These are phyloP conservation scores for Microdochium bolleyi DNA, from an alignment of 2,329 filamentous ascomycete genomes.

Conservation along the genomic window DNA sequence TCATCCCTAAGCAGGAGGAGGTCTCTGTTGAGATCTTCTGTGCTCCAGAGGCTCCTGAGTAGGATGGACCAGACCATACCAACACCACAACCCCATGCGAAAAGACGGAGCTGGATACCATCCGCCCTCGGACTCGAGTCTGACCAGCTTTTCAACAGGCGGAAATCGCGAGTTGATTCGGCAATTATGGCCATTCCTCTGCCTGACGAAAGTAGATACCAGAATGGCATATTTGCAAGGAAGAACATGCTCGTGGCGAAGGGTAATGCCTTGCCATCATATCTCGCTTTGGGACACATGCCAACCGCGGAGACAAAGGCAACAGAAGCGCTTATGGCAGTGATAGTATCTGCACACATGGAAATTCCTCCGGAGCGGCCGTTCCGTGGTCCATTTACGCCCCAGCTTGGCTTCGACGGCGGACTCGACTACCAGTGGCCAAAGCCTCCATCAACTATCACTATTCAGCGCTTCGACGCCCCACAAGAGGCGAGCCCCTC, in stretches of 20 bases:
- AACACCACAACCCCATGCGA: constrained; percentile 9
- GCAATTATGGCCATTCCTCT: background rate
- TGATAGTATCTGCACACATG: constrained; percentile 16
- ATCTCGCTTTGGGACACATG: constrained; percentile 24
- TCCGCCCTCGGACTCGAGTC: constrained; percentile 12
- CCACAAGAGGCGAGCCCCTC: background rate
- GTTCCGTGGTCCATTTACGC: constrained; percentile 34
- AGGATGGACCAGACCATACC: constrained; percentile 8
- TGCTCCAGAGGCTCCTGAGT: constrained; percentile 12
- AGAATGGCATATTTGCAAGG: constrained; percentile 33
- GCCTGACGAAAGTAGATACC: constrained; percentile 17
- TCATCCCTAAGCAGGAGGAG: constrained; percentile 1
- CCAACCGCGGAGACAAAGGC: constrained; percentile 33
- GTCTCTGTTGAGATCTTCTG: constrained; percentile 10
- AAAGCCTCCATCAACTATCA: background rate
- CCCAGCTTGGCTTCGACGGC: constrained; percentile 35
- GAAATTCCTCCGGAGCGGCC: constrained; percentile 15
- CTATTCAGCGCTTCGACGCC: background rate
- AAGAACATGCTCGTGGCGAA: constrained; percentile 28
- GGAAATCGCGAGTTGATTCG: background rate
- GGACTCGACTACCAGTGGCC: constrained; percentile 32
- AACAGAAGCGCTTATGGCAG: constrained; percentile 22
- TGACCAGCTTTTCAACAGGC: background rate
- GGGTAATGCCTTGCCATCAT: constrained; percentile 21
- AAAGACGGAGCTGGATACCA: constrained; percentile 18